Evolutionary conservation across 2,329 filamentous ascomycete genomes (phyloP).

Genomic region (Colletotrichum truncatum): DNA sequence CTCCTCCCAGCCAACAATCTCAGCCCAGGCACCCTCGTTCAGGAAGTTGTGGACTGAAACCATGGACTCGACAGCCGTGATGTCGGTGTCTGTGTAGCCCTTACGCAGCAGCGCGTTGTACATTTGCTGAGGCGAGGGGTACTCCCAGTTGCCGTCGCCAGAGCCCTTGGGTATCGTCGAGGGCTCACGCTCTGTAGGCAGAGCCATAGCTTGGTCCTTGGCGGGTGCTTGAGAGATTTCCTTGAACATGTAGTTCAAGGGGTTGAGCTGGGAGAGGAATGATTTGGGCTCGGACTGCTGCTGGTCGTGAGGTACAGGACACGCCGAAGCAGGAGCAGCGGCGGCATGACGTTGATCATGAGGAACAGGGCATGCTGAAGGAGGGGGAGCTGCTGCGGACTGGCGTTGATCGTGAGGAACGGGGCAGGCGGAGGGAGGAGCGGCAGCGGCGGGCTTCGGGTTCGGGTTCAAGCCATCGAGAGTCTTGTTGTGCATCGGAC

Average conservation of each 20-base stretch:
- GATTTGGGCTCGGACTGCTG: conserved; percentile 49
- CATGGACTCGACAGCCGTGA: conserved; percentile 95
- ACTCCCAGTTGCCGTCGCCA: conserved; percentile 88
- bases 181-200: conserved; percentile 83
- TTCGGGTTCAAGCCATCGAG: conserved; percentile 55
- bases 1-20: conserved; percentile 94
- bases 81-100: conserved; percentile 92
- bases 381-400: conserved; percentile 35
- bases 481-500: conserved; percentile 67
- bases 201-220: conserved; percentile 73
- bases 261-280: conserved; percentile 66
- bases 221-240: conserved; percentile 84
- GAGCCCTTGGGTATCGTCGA: conserved; percentile 93
- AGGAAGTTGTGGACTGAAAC: conserved; percentile 98
- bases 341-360: conserved; percentile 34
- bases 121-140: conserved; percentile 98
- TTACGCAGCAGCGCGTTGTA: conserved; percentile 98
- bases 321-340: conserved; percentile 46
- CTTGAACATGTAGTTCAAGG: conserved; percentile 95
- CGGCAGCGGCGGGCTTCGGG: conserved; percentile 34
- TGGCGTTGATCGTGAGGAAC: conserved; percentile 37
- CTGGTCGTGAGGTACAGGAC: conserved; percentile 55
- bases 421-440: conserved; percentile 40
- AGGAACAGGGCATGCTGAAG: conserved; percentile 43
- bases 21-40: conserved; percentile 96